phyloP scores from a whole-genome alignment of 2,329 filamentous ascomycete species.

The Coniochaeta sp. region DNA sequence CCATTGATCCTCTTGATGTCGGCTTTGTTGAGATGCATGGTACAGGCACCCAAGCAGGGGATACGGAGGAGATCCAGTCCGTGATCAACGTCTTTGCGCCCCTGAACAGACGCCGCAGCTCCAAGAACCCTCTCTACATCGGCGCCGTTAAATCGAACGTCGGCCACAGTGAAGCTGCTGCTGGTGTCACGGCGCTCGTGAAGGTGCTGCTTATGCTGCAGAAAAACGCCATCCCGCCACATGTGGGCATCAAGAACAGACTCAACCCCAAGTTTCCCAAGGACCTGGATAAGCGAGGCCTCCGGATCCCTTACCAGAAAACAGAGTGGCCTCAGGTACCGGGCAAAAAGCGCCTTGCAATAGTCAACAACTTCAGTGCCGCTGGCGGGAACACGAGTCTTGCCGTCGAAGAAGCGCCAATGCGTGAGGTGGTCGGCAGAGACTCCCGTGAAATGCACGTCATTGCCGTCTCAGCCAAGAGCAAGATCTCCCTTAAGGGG shows the following conservation, averaged over 20 bases:
- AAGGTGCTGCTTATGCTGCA: conserved; percentile 43
- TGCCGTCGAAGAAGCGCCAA: conserved; percentile 38
- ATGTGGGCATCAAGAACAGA: conserved; percentile 36
- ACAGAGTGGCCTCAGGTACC: conserved; percentile 5
- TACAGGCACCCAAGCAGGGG: conserved; percentile 59
- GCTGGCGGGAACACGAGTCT: conserved; percentile 50
- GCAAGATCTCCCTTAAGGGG: conserved; percentile 28
- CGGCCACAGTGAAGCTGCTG: conserved; percentile 39
- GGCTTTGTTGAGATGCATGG: conserved; percentile 64
- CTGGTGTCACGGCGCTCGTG: conserved; percentile 33
- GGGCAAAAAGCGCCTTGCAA: conserved; percentile 11
- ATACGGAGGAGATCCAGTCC: conserved; percentile 54
- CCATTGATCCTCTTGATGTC: conserved; percentile 50
- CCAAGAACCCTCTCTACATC: conserved; percentile 28
- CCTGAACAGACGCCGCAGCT: conserved; percentile 11
- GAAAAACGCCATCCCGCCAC: conserved; percentile 39
- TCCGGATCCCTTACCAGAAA: conserved; percentile 25
- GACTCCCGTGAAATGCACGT: conserved; percentile 35
- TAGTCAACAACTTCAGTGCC: conserved; percentile 49
- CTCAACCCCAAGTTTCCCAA: conserved; percentile 26
- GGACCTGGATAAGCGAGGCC: conserved; percentile 24
- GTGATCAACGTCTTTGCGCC: conserved; percentile 32
- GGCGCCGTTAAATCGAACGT: conserved; percentile 43
- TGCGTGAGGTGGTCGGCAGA: conserved; percentile 8
- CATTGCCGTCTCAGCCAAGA: conserved; percentile 39